Base-by-base conservation (phyloP, 2,329 filamentous ascomycete species). In the Helminthosporium solani region DNA sequence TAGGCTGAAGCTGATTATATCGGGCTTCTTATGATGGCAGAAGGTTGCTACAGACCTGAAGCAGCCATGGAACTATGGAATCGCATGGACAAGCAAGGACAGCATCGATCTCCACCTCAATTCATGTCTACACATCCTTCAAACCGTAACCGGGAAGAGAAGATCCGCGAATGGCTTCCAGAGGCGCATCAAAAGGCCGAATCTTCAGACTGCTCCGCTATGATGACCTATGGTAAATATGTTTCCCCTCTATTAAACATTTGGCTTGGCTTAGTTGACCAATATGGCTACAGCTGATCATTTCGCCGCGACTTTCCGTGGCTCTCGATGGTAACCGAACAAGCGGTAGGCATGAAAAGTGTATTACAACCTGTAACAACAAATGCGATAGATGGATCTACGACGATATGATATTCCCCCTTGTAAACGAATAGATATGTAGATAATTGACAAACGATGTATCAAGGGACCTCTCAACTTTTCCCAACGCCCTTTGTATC, bases 1-100 rank as follows among this genome's bases (percentile, higher is more conserved):
- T n/a, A 87, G 75, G 82, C 77, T 39, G 87, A 92, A 72, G 88
- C 88, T 0, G 88, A 92, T 61, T 88, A 87, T 58, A 89, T 91
- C 38, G 88, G 88, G 0, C 69, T 91, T 27, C 82, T 91, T 78
- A 87, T 91, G 78, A 91, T 91, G 86, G 82, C 87, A 0, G 82
- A 88, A 70, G 85, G 84, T 20, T 91, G 88, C 71, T 91, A 87
- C 63, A 78, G 89, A 50, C 88, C 88, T 1, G 70, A 77, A 11
- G 81, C 82, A 49, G 87, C 87, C 0, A 73, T 86, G 34, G 75
- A 73, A 0, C 81, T 91, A 48, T 81, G 78, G 78, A 58, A 65
- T 19, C 71, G 83, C 40, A 88, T 89, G 83, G 82, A 86, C 52
- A 64, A 66, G 31, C 64, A 70, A 11, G 74, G 74, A 20, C 67